Evolutionary conservation across 495 filamentous ascomycete species (phyloP).

Genomic region (Aspergillus campestris): DNA sequence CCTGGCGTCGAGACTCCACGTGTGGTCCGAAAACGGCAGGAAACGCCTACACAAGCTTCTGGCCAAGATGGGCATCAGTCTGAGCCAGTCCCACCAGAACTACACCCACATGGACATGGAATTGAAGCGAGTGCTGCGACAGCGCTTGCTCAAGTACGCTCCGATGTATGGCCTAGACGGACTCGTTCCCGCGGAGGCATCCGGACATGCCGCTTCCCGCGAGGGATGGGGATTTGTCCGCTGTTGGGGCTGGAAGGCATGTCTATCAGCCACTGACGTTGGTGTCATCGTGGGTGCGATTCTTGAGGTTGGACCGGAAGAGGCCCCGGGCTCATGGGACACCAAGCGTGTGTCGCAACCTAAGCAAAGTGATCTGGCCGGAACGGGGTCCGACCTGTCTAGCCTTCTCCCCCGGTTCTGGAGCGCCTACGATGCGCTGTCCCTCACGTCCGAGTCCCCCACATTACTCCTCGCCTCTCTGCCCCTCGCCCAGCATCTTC

Average conservation of each 20-base stretch:
- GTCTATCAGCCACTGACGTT: conserved; percentile 83
- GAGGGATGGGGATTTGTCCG: conserved; percentile 95
- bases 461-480: conserved; percentile 57
- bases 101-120: conserved; percentile 99
- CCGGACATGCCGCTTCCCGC: conserved; percentile 41
- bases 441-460: conserved; percentile 34
- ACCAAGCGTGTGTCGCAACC: conserved; percentile 21
- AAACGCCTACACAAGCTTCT: conserved; percentile 93
- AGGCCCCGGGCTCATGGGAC: conserved; percentile 30
- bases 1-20: conserved; percentile 82
- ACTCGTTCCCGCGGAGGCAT: conserved; percentile 65
- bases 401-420: conserved; percentile 63
- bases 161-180: conserved; percentile 87
- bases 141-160: conserved; percentile 79
- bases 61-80: conserved; percentile 94
- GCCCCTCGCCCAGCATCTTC: conserved; percentile 77
- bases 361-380: conserved; percentile 31
- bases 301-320: conserved; percentile 69
- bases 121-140: conserved; percentile 79
- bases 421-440: conserved; percentile 85
- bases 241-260: conserved; percentile 96
- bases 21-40: conserved; percentile 84
- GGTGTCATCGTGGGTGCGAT: conserved; percentile 84
- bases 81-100: conserved; percentile 86
- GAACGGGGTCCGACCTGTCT: conserved; percentile 25